Evolutionary conservation across 163 green algal species (phyloP), one percentile per base, ranked within the genome.

Genomic region (Scenedesmus sp.): DNA sequence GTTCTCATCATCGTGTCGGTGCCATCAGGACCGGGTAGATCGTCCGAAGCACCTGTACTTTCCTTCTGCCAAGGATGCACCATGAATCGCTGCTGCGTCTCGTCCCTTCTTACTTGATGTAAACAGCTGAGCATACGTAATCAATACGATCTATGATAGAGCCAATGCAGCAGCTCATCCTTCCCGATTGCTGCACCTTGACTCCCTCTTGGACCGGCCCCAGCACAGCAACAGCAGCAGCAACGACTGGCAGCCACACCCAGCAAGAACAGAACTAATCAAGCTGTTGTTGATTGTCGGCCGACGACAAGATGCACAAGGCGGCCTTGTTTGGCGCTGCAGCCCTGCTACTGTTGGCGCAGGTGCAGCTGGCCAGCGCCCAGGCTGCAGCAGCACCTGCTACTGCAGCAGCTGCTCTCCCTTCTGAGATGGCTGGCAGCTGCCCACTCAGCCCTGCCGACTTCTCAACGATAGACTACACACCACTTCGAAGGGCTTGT

Each of bases 361-460:
- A 79, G 70, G 23, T 66, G 54, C 82, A 86, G 18, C 18, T 86
- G 20, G 54, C 54, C 82, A 70, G 4, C 7, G 82, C 82, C 20
- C 54, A 86, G 20, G 57, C 54, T 87, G 82, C 83, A 60, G 52
- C 56, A 88, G 57, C 81, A 59, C 9, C 12, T 59, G 77, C 77
- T 26, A 59, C 15, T 84, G 77, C 23, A 57, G 26, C 56, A 74
- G 55, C 59, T 15, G 62, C 18, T 87, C 9, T n/a, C 9, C 60
- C 84, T 62, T 12, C 84, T 64, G 60, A 34, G 54, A 79, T 79
- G 70, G 34, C 13, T 60, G 62, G 60, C 15, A 60, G 3, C n/a
- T 89, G 84, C 34, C 84, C 84, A n/a, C 34, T 89, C 1, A 89
- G n/a, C n/a, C 57, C 34, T 46, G 84, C 60, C 26, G 84, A 79